Evolutionary conservation across 805 yeast genomes (phyloP).

Genomic region (Hanseniaspora singularis): DNA sequence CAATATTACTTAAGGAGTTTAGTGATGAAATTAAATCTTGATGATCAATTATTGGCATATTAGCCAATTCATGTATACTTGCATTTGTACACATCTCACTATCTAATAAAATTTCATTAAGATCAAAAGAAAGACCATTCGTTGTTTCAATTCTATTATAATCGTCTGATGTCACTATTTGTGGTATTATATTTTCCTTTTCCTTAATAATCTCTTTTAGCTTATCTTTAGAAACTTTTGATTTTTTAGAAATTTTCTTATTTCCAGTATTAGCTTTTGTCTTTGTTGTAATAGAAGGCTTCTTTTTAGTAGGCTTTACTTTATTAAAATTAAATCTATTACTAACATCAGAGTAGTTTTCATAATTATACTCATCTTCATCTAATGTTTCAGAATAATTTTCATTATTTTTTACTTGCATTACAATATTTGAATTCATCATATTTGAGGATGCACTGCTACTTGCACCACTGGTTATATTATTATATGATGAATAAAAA

Average conservation of each 20-base stretch:
- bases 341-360: conserved; percentile 11
- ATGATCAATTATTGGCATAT: neutral
- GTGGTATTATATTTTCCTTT: conserved; percentile 12
- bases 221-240: neutral
- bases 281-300: no score
- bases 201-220: conserved; percentile 4
- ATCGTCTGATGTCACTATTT: neutral
- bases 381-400: neutral
- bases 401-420: neutral
- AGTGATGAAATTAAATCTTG: neutral
- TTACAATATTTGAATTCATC: neutral
- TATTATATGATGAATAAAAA: conserved; percentile 3
- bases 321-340: conserved; percentile 11
- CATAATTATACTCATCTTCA: neutral
- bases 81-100: no score
- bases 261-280: neutral
- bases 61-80: no score
- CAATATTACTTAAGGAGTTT: neutral
- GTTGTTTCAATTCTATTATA: conserved; percentile 1
- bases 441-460: neutral
- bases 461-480: neutral
- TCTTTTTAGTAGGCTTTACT: neutral
- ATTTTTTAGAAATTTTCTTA: neutral
- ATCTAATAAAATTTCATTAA: conserved; percentile 1
- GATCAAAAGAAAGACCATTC: neutral